Conservation (phyloP, 495 filamentous ascomycete genomes). For the Daldinia bambusicola region DNA sequence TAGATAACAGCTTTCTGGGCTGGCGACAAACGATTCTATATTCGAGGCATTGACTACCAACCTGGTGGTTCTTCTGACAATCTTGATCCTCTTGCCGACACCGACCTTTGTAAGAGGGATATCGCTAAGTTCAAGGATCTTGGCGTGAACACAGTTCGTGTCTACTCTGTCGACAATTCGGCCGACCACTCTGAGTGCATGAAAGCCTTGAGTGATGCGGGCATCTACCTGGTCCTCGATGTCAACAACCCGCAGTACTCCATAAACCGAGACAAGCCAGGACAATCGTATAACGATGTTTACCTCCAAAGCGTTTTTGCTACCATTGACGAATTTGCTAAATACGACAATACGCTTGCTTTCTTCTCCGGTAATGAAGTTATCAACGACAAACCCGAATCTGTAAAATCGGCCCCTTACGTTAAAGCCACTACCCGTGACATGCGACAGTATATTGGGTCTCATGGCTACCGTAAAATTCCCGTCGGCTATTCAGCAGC, state of each 20-base stretch:
- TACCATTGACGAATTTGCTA: conserved; percentile 86
- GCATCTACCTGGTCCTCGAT: conserved; percentile 92
- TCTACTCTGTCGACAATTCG: conserved; percentile 94
- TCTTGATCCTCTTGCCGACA: conserved; percentile 81
- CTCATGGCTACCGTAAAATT: conserved; percentile 77
- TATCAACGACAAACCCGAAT: conserved; percentile 80
- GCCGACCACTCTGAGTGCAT: conserved; percentile 86
- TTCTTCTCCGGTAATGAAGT: conserved; percentile 99
- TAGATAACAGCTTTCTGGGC: conserved; percentile 81
- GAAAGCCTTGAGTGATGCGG: conserved; percentile 79
- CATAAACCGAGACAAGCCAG: conserved; percentile 81
- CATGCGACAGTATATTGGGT: conserved; percentile 84
- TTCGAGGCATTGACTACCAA: conserved; percentile 95
- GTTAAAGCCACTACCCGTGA: conserved; percentile 95
- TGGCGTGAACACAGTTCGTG: conserved; percentile 89
- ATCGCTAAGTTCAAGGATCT: conserved; percentile 84
- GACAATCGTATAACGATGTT: conserved; percentile 84
- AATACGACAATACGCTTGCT: conserved; percentile 88
- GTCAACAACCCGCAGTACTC: conserved; percentile 72
- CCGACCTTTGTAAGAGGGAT: conserved; percentile 78
- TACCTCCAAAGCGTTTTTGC: conserved; percentile 95
- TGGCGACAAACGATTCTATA: conserved; percentile 85
- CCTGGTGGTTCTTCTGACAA: conserved; percentile 86
- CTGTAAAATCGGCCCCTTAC: conserved; percentile 79
- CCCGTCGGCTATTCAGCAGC: conserved; percentile 95